Evolutionary conservation across 169 alveolate genomes (phyloP), one percentile per base, ranked within the genome.

Genomic region (Babesia sp.): DNA sequence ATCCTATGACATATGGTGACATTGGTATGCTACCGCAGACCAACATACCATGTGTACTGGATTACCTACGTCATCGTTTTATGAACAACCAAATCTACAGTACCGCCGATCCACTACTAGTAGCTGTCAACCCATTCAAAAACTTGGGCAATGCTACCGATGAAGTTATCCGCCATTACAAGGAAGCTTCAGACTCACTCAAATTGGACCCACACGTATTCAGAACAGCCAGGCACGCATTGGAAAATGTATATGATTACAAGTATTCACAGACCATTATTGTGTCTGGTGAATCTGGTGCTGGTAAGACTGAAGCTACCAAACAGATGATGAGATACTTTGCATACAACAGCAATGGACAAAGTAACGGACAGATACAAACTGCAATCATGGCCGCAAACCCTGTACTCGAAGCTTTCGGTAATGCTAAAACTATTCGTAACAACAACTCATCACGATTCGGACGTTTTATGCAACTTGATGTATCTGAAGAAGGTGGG

Each of bases 221-320:
- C 78, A 80, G 90, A 39, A 91, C 94, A n/a, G 95, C 97, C 12
- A 48, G 96, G 12, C 78, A 83, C 41, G 97, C 97, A 26, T 83
- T 94, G 28, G 95, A 93, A 66, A 93, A 94, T 71, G 84, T 92
- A 16, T 92, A 92, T 70, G 94, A 90, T 45, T 91, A 83, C 66
- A 87, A 90, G 73, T 83, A 87, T 57, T 92, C 95, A 51, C 96
- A 96, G 83, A 96, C 99, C 18, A 96, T 97, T 70, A 94, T 97
- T 31, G 97, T 97, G 51, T 90, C 97, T 61, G 99, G 99, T 16
- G 99, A 98, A 80, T 94, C 98, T 11, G 99, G 99, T 24, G 98
- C 99, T 31, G 99, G 99, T 14, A 98, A 98, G 85, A 98, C 99
- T 3, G 99, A 97, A 89, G 96, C 98, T 51, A 97, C 99, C 12